phyloP scores from a whole-genome alignment of 495 filamentous ascomycete species.

The Penicillium nucicola region DNA sequence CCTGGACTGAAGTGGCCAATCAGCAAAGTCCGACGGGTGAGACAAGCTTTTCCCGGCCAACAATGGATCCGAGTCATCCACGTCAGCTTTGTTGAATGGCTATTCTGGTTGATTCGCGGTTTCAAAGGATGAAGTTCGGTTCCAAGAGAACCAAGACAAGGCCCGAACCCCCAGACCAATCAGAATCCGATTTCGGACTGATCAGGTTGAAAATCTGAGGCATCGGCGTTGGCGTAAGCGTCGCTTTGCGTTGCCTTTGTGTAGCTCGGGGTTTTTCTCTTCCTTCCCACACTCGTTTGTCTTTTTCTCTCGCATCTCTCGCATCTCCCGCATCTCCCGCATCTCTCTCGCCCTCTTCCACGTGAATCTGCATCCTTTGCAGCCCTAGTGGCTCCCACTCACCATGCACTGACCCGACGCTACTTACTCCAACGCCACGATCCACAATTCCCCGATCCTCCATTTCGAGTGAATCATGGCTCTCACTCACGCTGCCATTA shows the following conservation, averaged over 20 bases:
- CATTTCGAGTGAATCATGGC: conserved; percentile 17
- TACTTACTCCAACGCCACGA: neutral
- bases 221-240: neutral
- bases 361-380: neutral
- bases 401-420: conserved; percentile 2
- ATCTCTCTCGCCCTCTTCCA: neutral
- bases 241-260: no score
- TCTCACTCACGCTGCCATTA: conserved; percentile 33
- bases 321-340: neutral
- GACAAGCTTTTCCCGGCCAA: neutral
- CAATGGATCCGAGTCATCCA: neutral
- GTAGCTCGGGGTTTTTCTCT: neutral
- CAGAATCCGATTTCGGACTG: neutral
- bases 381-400: neutral
- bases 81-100: neutral
- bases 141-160: neutral
- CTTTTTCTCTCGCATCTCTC: neutral
- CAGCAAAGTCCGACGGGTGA: neutral
- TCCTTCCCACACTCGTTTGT: neutral
- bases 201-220: conserved; percentile 1
- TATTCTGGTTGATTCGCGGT: no score
- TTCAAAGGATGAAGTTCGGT: neutral
- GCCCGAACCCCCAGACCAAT: neutral
- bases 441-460: neutral
- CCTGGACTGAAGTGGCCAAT: neutral